Percentiles rank a stretch among this genome's conserved stretches.
Evolutionary conservation across 2,329 filamentous ascomycete genomes (phyloP).

Genomic region (Penicillium digitatum): DNA sequence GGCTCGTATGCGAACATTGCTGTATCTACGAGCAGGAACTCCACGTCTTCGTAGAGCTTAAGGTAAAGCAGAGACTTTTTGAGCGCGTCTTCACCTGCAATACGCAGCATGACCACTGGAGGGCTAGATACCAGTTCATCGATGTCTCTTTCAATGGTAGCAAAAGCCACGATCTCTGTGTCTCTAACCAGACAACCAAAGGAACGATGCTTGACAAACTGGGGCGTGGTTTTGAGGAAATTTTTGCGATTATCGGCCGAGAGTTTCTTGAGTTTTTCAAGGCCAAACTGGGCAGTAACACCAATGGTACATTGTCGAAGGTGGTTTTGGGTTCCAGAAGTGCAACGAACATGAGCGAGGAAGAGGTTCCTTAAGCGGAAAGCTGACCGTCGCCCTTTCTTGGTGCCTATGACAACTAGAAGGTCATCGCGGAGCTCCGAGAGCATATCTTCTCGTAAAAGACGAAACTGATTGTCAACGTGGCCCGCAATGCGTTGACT

Average conservation of each 20-base stretch:
- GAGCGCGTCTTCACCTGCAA: slow-evolving; percentile 48
- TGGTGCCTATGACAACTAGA: slow-evolving; percentile 49
- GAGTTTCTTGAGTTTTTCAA: slow-evolving; percentile 43
- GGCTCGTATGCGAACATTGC: slow-evolving; percentile 67
- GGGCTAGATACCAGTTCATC: slow-evolving; percentile 41
- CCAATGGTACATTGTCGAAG: slow-evolving; percentile 39
- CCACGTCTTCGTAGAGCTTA: slow-evolving; percentile 31
- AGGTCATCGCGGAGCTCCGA: slow-evolving; percentile 62
- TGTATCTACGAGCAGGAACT: slow-evolving; percentile 60
- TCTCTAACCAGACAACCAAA: slow-evolving; percentile 59
- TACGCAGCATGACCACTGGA: slow-evolving; percentile 51
- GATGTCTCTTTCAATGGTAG: slow-evolving; percentile 52
- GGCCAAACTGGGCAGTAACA: slow-evolving; percentile 42
- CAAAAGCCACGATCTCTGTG: slow-evolving; percentile 57
- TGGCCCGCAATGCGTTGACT: slow-evolving; percentile 48
- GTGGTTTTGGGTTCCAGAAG: slow-evolving; percentile 23
- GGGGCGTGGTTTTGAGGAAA: slow-evolving; percentile 47
- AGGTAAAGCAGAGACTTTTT: slow-evolving; percentile 48
- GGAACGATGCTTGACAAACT: slow-evolving; percentile 56
- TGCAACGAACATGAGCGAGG: slow-evolving; percentile 32
- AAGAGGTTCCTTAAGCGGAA: slow-evolving; percentile 43
- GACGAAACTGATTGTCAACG: slow-evolving; percentile 67
- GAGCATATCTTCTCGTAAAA: slow-evolving; percentile 68
- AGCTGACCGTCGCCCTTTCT: slow-evolving; percentile 43
- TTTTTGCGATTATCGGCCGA: slow-evolving; percentile 36